A percentile compares a stretch with the other conserved stretches of the same genome.
These are phyloP conservation scores for Colletotrichum sp. DNA, from an alignment of 2,329 filamentous ascomycete genomes.

Conservation along the genomic window DNA sequence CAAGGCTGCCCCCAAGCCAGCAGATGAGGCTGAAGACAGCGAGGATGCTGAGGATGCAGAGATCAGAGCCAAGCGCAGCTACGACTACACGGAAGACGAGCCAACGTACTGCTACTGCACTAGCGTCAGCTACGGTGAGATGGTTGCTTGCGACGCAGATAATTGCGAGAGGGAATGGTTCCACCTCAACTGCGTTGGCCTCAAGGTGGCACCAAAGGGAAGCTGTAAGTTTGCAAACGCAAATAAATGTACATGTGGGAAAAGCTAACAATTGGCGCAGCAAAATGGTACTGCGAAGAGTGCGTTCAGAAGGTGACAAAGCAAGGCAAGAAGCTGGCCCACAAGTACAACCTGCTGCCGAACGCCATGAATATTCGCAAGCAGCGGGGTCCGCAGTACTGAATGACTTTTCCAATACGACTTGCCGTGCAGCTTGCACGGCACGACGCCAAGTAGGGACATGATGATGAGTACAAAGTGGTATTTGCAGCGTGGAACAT, in stretches of 20 bases:
- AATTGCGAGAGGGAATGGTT: slow-evolving; percentile 82
- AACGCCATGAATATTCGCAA: slow-evolving; percentile 12
- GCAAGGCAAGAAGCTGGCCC: slow-evolving; percentile 55
- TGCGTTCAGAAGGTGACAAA: slow-evolving; percentile 71
- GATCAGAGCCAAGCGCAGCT: slow-evolving; percentile 54
- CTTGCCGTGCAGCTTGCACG: background rate
- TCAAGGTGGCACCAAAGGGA: slow-evolving; percentile 78
- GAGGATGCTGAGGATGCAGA: slow-evolving; percentile 54
- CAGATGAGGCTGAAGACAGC: slow-evolving; percentile 47
- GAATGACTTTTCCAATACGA: background rate
- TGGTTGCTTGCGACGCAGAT: slow-evolving; percentile 81
- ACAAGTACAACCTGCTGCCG: slow-evolving; percentile 38
- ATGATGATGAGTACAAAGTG: background rate
- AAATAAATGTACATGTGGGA: background rate
- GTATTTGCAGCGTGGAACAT: background rate
- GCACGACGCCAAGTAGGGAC: background rate
- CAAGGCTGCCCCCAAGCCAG: slow-evolving; percentile 38
- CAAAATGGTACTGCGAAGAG: slow-evolving; percentile 83
- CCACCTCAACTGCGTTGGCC: slow-evolving; percentile 79
- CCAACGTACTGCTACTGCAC: slow-evolving; percentile 82
- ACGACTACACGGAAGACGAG: slow-evolving; percentile 53
- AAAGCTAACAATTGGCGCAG: slow-evolving; percentile 40
- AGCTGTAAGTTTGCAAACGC: slow-evolving; percentile 63
- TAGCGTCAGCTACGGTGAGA: slow-evolving; percentile 80
- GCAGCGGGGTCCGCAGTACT: slow-evolving; percentile 4